phyloP scores from a whole-genome alignment of 2,329 filamentous ascomycete genomes.

The Lachnellula suecica region DNA sequence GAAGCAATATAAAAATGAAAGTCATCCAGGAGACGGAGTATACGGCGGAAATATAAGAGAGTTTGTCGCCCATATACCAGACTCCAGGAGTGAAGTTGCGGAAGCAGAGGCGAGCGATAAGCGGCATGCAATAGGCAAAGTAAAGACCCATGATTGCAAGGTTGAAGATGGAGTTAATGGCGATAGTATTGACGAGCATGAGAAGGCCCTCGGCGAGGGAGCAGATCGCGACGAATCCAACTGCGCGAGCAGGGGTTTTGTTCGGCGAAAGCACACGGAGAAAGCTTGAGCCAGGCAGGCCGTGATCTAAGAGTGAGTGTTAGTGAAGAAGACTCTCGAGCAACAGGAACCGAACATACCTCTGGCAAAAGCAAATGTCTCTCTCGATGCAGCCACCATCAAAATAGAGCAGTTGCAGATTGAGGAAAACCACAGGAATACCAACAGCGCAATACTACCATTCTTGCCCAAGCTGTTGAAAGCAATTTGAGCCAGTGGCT shows the following conservation, averaged over 20 bases:
- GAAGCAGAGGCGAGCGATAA: slow-evolving; percentile 29
- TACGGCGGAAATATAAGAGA: slow-evolving; percentile 26
- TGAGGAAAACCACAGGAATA: slow-evolving; percentile 29
- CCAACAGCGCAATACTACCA: slow-evolving; percentile 42
- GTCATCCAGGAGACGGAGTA: slow-evolving; percentile 33
- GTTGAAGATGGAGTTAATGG: slow-evolving; percentile 35
- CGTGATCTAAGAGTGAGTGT: slow-evolving; percentile 24
- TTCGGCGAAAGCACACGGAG: slow-evolving; percentile 29
- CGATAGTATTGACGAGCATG: slow-evolving; percentile 34
- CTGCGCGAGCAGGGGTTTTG: slow-evolving; percentile 30
- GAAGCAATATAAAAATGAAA: slow-evolving; percentile 31
- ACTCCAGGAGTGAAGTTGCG: slow-evolving; percentile 31
- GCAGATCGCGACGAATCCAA: slow-evolving; percentile 29
- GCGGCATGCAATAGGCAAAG: slow-evolving; percentile 35
- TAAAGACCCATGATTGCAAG: slow-evolving; percentile 35
- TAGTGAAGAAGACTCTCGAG: not conserved
- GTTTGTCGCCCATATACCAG: slow-evolving; percentile 31
- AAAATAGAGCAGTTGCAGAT: slow-evolving; percentile 34
- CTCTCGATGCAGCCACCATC: slow-evolving; percentile 32
- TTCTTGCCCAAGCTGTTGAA: slow-evolving; percentile 55
- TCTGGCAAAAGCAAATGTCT: slow-evolving; percentile 33
- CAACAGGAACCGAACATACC: slow-evolving; percentile 14
- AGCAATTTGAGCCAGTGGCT: slow-evolving; percentile 57
- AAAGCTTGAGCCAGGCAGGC: slow-evolving; percentile 30
- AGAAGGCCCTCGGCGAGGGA: slow-evolving; percentile 32